These are phyloP conservation scores for Caryopteris hybrid DNA, from an alignment of 305 asterid species.

Conservation along the genomic window DNA sequence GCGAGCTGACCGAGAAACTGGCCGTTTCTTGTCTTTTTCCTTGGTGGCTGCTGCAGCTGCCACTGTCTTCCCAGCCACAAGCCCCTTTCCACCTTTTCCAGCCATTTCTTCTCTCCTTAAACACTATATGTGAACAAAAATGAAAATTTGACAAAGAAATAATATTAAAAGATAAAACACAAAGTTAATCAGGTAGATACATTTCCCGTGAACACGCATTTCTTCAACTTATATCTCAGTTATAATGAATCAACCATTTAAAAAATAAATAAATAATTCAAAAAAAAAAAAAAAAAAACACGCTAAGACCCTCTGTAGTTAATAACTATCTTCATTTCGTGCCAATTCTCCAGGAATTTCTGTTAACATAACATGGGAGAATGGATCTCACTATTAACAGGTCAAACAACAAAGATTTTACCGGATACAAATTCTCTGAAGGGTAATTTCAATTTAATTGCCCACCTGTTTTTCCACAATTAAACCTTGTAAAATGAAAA, in stretches of 20 bases:
- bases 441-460: background rate
- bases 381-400: background rate
- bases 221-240: background rate
- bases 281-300: too few relatives aligned
- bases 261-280: too few relatives aligned
- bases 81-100: constrained; percentile 97
- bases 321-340: background rate
- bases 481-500: too few relatives aligned
- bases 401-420: background rate
- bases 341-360: background rate
- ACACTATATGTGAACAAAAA: background rate
- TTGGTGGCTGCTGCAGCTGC: constrained; percentile 85
- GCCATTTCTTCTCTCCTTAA: constrained; percentile 47
- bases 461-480: background rate
- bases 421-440: background rate
- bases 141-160: background rate
- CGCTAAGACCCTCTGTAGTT: background rate
- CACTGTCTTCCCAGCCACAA: constrained; percentile 85
- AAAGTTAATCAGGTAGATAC: background rate
- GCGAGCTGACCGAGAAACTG: constrained; percentile 82
- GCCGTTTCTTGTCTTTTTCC: constrained; percentile 84
- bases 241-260: background rate
- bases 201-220: background rate
- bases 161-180: background rate
- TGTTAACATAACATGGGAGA: background rate